Conservation (phyloP, 345 rosid species). For the Gossypium arboreum region DNA sequence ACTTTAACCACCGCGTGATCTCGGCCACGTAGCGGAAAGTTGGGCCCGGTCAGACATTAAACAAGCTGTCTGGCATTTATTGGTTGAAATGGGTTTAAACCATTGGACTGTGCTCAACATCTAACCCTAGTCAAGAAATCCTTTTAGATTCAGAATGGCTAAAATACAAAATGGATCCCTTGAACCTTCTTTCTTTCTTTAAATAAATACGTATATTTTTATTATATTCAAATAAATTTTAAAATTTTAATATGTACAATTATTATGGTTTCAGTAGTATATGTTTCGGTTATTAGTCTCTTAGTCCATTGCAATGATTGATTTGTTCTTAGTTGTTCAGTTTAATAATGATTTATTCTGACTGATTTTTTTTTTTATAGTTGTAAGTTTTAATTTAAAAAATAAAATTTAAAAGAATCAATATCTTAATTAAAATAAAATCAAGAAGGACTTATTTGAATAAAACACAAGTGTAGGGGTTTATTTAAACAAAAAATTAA, state of each 20-base stretch:
- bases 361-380: too few relatives aligned
- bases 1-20: neutral
- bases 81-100: constrained; percentile 22
- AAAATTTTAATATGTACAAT: too few relatives aligned
- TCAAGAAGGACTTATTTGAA: neutral
- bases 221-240: neutral
- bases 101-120: constrained; percentile 10
- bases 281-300: too few relatives aligned
- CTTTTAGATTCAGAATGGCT: neutral
- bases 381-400: too few relatives aligned
- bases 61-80: constrained; percentile 34
- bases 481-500: neutral
- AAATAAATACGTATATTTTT: neutral
- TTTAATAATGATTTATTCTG: too few relatives aligned
- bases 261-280: too few relatives aligned
- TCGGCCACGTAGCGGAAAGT: constrained; percentile 25
- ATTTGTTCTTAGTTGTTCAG: too few relatives aligned
- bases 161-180: neutral
- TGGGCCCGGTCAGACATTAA: constrained; percentile 22
- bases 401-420: too few relatives aligned
- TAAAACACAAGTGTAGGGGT: neutral
- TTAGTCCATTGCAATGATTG: too few relatives aligned
- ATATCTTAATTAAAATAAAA: too few relatives aligned
- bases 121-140: constrained; percentile 11
- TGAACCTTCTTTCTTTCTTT: neutral